Conservation (phyloP, 1,139 yeast species). For the Blastobotrys illinoisensis region DNA sequence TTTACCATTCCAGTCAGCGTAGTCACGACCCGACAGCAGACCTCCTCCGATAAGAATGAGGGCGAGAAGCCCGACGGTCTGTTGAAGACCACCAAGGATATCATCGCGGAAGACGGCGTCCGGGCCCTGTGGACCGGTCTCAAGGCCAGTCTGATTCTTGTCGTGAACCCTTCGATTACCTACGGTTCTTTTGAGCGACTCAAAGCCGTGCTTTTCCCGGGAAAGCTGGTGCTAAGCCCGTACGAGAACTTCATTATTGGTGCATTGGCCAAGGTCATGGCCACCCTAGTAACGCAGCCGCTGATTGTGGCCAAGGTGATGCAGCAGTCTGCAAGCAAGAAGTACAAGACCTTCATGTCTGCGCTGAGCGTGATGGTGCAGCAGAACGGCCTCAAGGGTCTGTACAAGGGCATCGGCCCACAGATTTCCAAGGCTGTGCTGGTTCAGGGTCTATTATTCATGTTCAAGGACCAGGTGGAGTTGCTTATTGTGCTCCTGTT, state of each 20-base stretch:
- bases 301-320: constrained; percentile 78
- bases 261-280: constrained; percentile 72
- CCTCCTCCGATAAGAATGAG: constrained; percentile 29
- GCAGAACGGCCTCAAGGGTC: constrained; percentile 47
- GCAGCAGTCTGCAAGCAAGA: constrained; percentile 51
- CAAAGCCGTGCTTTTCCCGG: constrained; percentile 48
- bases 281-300: constrained; percentile 79
- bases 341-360: constrained; percentile 47
- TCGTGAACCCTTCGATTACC: constrained; percentile 82
- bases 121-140: constrained; percentile 81
- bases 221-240: constrained; percentile 49
- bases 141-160: constrained; percentile 72
- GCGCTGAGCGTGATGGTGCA: constrained; percentile 47
- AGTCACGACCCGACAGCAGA: constrained; percentile 80
- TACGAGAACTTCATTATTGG: constrained; percentile 69
- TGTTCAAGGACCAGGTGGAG: constrained; percentile 65
- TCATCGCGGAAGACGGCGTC: constrained; percentile 61
- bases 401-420: constrained; percentile 79
- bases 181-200: constrained; percentile 78
- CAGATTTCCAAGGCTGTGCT: constrained; percentile 77
- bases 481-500: constrained; percentile 32
- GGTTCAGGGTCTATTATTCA: constrained; percentile 80
- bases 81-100: constrained; percentile 46
- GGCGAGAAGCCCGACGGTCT: constrained; percentile 33
- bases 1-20: constrained; percentile 82